A percentile compares a stretch with the other conserved stretches of the same genome.
These are phyloP conservation scores for Pichia cephalocereana DNA, from an alignment of 805 yeast species.

Conservation along the genomic window DNA sequence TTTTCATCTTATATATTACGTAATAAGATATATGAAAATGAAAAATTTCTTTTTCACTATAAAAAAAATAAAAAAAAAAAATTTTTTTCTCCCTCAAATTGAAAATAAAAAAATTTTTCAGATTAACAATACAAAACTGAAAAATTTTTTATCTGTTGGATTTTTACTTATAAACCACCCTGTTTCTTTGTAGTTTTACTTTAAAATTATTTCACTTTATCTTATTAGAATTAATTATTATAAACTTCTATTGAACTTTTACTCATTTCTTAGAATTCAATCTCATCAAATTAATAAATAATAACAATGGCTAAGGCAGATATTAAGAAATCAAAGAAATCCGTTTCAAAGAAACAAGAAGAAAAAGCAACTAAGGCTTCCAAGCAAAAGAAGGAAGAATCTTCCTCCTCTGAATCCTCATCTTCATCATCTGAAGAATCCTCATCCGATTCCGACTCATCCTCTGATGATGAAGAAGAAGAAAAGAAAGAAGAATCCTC, in stretches of 20 bases:
- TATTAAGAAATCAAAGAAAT: constrained; percentile 19
- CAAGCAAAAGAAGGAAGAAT: constrained; percentile 19
- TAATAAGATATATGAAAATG: neutral
- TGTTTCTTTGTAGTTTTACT: neutral
- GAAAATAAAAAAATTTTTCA: neutral
- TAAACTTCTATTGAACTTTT: neutral
- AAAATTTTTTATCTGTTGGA: neutral
- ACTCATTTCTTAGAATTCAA: neutral
- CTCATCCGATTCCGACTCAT: constrained; percentile 19
- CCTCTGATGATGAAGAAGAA: constrained; percentile 11
- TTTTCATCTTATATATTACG: neutral
- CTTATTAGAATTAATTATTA: neutral
- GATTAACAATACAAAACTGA: neutral
- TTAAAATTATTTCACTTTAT: neutral
- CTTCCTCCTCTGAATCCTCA: constrained; percentile 16
- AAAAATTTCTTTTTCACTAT: neutral
- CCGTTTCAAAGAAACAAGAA: constrained; percentile 15
- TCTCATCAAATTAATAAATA: neutral
- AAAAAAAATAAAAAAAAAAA: too few species aligned
- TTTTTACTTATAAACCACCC: neutral
- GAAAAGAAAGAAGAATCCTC: constrained; percentile 18
- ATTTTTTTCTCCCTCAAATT: neutral
- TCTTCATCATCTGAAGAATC: constrained; percentile 15
- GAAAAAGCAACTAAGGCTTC: constrained; percentile 19
- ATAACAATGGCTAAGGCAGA: constrained; percentile 23